These are phyloP conservation scores for Coniochaeta prunicola DNA, from an alignment of 2,329 filamentous ascomycete species.

Conservation along the genomic window DNA sequence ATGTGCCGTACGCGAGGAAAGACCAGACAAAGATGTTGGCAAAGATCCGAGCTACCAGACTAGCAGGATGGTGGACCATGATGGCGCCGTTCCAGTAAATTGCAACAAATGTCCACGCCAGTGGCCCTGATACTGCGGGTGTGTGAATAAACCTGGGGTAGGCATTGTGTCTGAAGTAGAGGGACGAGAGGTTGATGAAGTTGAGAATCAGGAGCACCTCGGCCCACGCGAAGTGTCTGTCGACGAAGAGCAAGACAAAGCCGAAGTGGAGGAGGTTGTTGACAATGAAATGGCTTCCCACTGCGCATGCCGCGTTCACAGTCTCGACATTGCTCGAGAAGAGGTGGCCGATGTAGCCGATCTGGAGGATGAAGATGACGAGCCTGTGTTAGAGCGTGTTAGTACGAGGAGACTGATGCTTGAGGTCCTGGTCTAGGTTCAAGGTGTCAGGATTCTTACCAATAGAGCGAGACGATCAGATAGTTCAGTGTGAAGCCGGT, in stretches of 20 bases:
- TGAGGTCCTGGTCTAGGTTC: background rate
- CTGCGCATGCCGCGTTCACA: slow-evolving; percentile 64
- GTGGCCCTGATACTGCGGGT: slow-evolving; percentile 66
- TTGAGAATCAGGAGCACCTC: slow-evolving; percentile 73
- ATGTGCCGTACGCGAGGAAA: slow-evolving; percentile 66
- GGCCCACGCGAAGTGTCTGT: slow-evolving; percentile 65
- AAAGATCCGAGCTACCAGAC: slow-evolving; percentile 65
- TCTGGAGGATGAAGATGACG: slow-evolving; percentile 66
- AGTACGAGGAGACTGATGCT: background rate
- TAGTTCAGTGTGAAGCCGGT: slow-evolving; percentile 73
- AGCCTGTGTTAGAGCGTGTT: slow-evolving; percentile 40
- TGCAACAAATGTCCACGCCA: slow-evolving; percentile 81
- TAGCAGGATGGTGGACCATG: slow-evolving; percentile 62
- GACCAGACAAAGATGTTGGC: slow-evolving; percentile 88
- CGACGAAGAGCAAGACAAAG: slow-evolving; percentile 78
- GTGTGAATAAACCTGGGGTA: slow-evolving; percentile 70
- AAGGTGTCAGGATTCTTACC: slow-evolving; percentile 37
- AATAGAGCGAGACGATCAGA: slow-evolving; percentile 63
- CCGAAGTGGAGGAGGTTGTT: slow-evolving; percentile 78
- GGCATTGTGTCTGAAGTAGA: slow-evolving; percentile 74
- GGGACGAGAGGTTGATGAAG: slow-evolving; percentile 69
- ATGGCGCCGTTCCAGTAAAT: slow-evolving; percentile 87
- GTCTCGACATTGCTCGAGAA: slow-evolving; percentile 59
- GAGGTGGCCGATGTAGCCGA: slow-evolving; percentile 68
- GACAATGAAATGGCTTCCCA: slow-evolving; percentile 77